Percentiles rank a stretch among this genome's conserved stretches.
phyloP scores from a whole-genome alignment of 108 stramenopile genomes.

The Nitzschia sp. region DNA sequence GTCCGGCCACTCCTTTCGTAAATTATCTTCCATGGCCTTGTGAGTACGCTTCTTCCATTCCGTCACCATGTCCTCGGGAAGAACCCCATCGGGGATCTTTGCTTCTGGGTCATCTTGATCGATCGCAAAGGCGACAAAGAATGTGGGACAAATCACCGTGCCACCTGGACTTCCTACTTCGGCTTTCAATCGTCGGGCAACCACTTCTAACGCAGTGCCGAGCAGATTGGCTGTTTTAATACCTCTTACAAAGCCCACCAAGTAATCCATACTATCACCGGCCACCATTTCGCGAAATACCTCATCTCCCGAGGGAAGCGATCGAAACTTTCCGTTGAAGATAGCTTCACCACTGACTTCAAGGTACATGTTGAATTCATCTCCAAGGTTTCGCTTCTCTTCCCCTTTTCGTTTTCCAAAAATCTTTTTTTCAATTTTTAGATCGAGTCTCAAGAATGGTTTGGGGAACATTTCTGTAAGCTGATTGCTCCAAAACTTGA shows the following conservation, averaged over 20 bases:
- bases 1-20: conserved; percentile 17
- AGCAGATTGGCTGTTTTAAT: conserved; percentile 5
- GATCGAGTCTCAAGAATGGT: conserved; percentile 5
- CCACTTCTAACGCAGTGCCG: conserved; percentile 14
- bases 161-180: not conserved
- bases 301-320: conserved; percentile 14
- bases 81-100: conserved; percentile 10
- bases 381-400: conserved; percentile 3
- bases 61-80: conserved; percentile 1
- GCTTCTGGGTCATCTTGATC: conserved; percentile 13
- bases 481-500: conserved; percentile 15
- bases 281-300: conserved; percentile 20
- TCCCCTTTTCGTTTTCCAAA: conserved; percentile 10
- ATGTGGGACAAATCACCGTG: conserved; percentile 3
- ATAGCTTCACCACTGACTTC: conserved; percentile 5
- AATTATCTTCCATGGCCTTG: conserved; percentile 13
- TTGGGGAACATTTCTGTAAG: conserved; percentile 2
- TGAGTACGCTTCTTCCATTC: conserved; percentile 5
- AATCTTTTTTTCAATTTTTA: not conserved
- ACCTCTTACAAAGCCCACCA: conserved; percentile 14
- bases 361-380: conserved; percentile 17
- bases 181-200: conserved; percentile 1
- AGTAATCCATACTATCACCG: conserved; percentile 21
- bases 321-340: conserved; percentile 12
- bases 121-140: conserved; percentile 21